Base-by-base conservation (phyloP, 768 basidiomycete species). In the Peribolospora kevripleyi region DNA sequence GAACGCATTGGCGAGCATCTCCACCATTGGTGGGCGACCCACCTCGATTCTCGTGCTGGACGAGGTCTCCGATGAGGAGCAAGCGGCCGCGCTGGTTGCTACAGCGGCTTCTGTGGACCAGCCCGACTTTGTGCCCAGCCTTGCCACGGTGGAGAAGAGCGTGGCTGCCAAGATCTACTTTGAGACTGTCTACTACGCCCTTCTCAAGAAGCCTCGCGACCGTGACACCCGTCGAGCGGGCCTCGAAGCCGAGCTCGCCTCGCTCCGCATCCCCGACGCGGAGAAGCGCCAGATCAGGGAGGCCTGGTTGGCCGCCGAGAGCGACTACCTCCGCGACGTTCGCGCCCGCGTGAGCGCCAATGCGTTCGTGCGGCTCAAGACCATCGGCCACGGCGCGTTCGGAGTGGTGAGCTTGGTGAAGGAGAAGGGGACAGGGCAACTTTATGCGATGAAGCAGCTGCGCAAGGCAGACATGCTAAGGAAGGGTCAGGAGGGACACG, bases 381-480 rank as follows among this genome's bases (percentile, higher is more conserved):
- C 84, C 51, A 90, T 93, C 64, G 88, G 90, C 42, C 86, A 93
- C 81, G 86, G 86, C 61, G 90, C 90, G 7, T 95, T 98, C 69
- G 91, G 90, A 0, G 90, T 95, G 48, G 91, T 98, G 13, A 83
- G 81, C 7, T 76, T 98, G 51, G 91, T 93, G 45, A 78, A 74
- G 67, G 87, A 95, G 68, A 76, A 75, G 62, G 72, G 76, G 37
- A 76, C 79, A 4, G 83, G 84, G 13, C 76, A 78, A 58, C 71
- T 95, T 49, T 95, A 79, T 64, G 88, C 88, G 54, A 95, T 98
- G 85, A 98, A 95, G 68, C 84, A 95, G 80, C 83, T 84, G 65
- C 67, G 70, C 37, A 61, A 63, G 46, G 58, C 55, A 10, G 59
- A 60, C 39, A 59, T 58, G 59, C 42, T 61, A 8, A 54, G 52